Conservation (phyloP, 257 asterid genomes). For the Nicotiana benthamiana region DNA sequence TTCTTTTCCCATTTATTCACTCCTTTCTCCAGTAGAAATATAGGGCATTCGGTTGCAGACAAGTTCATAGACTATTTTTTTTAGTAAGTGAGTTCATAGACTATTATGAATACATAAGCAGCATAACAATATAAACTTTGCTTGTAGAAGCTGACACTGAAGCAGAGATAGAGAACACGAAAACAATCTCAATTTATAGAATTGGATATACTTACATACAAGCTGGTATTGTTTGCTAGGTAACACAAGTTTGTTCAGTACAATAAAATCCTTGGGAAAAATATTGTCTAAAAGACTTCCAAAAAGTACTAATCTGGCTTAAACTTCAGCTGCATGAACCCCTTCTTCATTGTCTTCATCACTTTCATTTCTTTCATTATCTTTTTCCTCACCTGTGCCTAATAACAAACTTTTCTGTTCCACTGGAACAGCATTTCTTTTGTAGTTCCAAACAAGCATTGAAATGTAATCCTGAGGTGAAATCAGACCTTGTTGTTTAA, state of each 20-base stretch:
- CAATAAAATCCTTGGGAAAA: background rate
- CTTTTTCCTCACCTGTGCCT: conserved; percentile 34
- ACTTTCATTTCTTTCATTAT: conserved; percentile 13
- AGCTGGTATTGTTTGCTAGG: background rate
- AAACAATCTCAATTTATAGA: background rate
- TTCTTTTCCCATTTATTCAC: background rate
- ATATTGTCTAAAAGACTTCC: background rate
- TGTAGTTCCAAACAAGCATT: conserved; percentile 95
- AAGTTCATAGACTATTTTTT: background rate
- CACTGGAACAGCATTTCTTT: conserved; percentile 52
- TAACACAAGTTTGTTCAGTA: background rate
- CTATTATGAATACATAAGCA: background rate
- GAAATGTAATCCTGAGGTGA: conserved; percentile 94
- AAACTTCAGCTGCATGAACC: conserved; percentile 38
- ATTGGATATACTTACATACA: background rate
- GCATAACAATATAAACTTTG: background rate
- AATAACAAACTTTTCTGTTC: conserved; percentile 38
- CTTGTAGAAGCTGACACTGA: background rate
- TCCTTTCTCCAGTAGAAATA: background rate
- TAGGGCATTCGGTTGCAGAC: background rate
- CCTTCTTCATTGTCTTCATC: conserved; percentile 50
- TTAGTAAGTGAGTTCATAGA: background rate
- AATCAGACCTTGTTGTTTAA: conserved; percentile 74
- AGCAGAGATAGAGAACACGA: background rate
- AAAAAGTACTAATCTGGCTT: conserved; percentile 11